phyloP scores from a whole-genome alignment of 2,329 filamentous ascomycete genomes.

The Botryotinia narcissicola region DNA sequence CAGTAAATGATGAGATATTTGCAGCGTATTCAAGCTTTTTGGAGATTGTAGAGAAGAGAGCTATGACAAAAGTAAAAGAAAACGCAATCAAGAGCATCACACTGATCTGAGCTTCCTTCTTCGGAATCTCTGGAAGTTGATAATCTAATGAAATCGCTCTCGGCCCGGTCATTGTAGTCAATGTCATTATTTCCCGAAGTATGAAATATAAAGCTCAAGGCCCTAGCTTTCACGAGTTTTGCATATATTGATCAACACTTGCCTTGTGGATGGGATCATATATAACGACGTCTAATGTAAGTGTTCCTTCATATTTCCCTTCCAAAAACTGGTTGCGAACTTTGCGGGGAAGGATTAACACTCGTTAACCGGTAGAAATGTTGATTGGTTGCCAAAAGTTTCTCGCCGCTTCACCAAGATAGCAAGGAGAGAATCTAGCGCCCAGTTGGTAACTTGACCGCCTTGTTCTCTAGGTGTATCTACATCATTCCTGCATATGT shows the following conservation, averaged over 20 bases:
- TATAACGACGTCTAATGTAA: background rate
- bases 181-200: background rate
- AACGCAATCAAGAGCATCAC: background rate
- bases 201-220: background rate
- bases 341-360: background rate
- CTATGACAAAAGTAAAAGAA: constrained; percentile 9
- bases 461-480: constrained; percentile 19
- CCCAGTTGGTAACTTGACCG: constrained; percentile 21
- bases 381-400: background rate
- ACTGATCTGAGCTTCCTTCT: constrained; percentile 27
- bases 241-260: background rate
- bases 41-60: background rate
- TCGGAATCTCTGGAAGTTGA: constrained; percentile 26
- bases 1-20: background rate
- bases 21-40: background rate
- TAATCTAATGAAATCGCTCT: background rate
- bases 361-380: background rate
- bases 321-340: background rate
- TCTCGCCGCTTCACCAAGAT: background rate
- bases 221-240: background rate
- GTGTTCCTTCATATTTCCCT: too few species aligned
- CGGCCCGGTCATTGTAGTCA: background rate
- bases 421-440: background rate
- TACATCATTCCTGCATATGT: constrained; percentile 27
- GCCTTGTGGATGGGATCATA: background rate